Conservation (phyloP, 2,329 filamentous ascomycete genomes). For the Chaetomium strumarium region DNA sequence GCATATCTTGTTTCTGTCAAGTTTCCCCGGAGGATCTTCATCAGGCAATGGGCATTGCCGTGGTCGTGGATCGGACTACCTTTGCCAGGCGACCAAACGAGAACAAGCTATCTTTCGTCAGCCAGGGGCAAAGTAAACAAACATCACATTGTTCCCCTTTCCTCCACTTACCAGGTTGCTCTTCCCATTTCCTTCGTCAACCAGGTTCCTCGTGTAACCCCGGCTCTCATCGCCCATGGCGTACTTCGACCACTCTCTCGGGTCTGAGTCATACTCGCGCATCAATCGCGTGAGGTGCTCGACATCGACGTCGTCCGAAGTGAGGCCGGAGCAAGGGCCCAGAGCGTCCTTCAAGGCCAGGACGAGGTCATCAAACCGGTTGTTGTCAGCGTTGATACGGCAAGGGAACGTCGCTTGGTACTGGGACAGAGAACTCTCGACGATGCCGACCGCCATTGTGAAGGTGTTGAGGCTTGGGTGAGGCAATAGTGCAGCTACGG, state of each 20-base stretch:
- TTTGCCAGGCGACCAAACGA: constrained; percentile 85
- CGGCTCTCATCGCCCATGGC: constrained; percentile 64
- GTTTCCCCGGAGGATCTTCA: constrained; percentile 77
- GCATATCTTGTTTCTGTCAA: constrained; percentile 77
- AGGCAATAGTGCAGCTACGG: not conserved
- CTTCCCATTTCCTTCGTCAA: constrained; percentile 76
- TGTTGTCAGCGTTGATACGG: constrained; percentile 26
- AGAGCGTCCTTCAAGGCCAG: constrained; percentile 66
- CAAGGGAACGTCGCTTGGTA: constrained; percentile 14
- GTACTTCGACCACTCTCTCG: constrained; percentile 67
- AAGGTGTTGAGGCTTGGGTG: not conserved
- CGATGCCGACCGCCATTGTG: constrained; percentile 27
- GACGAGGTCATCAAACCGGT: constrained; percentile 65
- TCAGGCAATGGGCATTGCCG: constrained; percentile 83
- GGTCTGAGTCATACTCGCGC: constrained; percentile 63
- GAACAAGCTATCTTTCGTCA: constrained; percentile 56
- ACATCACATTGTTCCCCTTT: not conserved
- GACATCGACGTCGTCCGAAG: constrained; percentile 75
- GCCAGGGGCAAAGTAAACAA: constrained; percentile 21
- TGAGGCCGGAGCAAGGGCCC: constrained; percentile 74
- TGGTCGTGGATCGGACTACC: constrained; percentile 83
- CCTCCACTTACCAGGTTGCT: constrained; percentile 42
- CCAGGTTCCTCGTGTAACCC: constrained; percentile 80
- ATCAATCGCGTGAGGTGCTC: constrained; percentile 66
- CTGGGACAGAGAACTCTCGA: constrained; percentile 8